Evolutionary conservation across 2,329 filamentous ascomycete genomes (phyloP).

Genomic region (Ophiocordyceps unilateralis): DNA sequence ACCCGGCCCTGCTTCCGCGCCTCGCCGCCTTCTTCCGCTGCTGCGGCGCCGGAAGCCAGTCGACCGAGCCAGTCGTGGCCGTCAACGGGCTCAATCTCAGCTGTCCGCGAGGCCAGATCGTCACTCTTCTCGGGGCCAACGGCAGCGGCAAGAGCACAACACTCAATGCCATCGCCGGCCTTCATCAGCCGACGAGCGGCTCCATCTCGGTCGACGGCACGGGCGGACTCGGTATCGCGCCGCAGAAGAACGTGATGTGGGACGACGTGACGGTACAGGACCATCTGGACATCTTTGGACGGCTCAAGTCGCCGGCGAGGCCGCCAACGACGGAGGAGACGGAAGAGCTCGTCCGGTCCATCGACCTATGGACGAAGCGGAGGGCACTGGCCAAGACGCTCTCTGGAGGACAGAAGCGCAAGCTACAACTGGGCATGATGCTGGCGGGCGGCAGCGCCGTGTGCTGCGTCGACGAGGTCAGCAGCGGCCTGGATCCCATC

Average conservation of each 20-base stretch:
- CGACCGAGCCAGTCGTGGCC: conserved; percentile 50
- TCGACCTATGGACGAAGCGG: conserved; percentile 62
- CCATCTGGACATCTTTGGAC: conserved; percentile 71
- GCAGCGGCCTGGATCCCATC: conserved; percentile 72
- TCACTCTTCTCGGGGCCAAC: conserved; percentile 76
- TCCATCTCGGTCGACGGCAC: conserved; percentile 61
- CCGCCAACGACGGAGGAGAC: conserved; percentile 42
- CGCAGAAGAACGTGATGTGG: conserved; percentile 91
- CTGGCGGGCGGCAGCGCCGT: conserved; percentile 76
- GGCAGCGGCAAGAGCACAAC: conserved; percentile 85
- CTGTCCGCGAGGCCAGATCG: conserved; percentile 63
- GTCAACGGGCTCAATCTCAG: conserved; percentile 57
- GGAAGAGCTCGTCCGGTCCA: conserved; percentile 43
- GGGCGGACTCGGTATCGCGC: conserved; percentile 70
- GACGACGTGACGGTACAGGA: conserved; percentile 73
- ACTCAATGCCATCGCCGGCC: conserved; percentile 70
- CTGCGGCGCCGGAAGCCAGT: conserved; percentile 10
- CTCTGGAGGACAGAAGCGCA: conserved; percentile 82
- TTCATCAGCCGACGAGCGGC: conserved; percentile 60
- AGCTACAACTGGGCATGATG: conserved; percentile 89
- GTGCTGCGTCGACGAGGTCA: conserved; percentile 85
- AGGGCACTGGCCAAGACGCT: conserved; percentile 58
- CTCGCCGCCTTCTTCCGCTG: conserved; percentile 24
- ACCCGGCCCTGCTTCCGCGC: conserved; percentile 42
- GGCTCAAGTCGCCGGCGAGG: conserved; percentile 49